Evolutionary conservation across 441 rosid species (phyloP), one percentile per base, ranked within the genome.

Genomic region (Corymbia citriodora): DNA sequence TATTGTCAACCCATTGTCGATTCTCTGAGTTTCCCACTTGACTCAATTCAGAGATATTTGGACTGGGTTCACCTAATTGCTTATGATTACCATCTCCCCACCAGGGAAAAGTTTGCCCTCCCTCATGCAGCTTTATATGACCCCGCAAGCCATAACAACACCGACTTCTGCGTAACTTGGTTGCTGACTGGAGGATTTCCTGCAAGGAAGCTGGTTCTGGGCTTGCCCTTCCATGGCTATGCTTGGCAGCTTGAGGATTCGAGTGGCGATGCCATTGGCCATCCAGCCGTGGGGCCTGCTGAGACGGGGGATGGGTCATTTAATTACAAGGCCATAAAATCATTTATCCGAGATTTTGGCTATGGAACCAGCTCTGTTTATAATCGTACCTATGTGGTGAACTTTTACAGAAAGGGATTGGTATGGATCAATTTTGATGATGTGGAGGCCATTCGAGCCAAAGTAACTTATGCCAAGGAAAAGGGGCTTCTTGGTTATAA

Each of bases 171-270:
- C 36, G 68, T 95, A 63, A 91, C 52, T 16, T 91, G 90, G 87
- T 94, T 93, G 94, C 57, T 93, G 48, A 86, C 36, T 27, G 52
- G 72, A 81, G 95, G 94, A 63, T 91, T 94, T 88, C 93, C 94
- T 6, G 88, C 93, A 14, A 89, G 33, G 90, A 94, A 92, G 91
- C 87, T 94, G 85, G 93, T 93, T 85, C 33, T 95, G 85, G 95
- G 96, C 16, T 88, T 95, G 90, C 95, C 95, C 40, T 95, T 90
- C 87, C 95, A 92, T 92, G 97, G 97, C 33, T 95, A 92, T 86
- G 94, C 94, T 6, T 94, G 95, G 95, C 89, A 8, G 33, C 90
- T 94, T 8, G 93, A 89, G 70, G 90, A 92, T 17, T 90, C 92
- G 9, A 57, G 82, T 36, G 91, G 92, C 2, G 87, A 82, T 87